Base-by-base conservation (phyloP, 75 land plant genomes). In the Pinus taeda region DNA sequence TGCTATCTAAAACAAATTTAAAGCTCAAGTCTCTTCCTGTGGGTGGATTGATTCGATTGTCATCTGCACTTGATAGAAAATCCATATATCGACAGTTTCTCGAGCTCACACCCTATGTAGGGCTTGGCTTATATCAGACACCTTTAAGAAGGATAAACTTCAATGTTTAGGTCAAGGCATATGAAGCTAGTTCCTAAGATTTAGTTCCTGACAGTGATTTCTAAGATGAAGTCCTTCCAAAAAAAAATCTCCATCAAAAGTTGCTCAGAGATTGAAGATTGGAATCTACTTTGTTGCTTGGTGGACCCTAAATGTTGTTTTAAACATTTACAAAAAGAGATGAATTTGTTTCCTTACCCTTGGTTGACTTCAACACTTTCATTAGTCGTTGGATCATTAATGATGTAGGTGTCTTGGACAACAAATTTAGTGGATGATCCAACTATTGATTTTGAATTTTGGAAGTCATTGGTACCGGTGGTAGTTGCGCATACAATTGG, bases 401-500 rank as follows among this genome's bases (percentile, higher is more conserved):
- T 26, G 26, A 26, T 26, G 26, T 26, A 0, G 15, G 39, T 83
- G 13, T 89, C 91, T n/a, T 91, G 93, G 93, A 84, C 81, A 26
- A 78, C 82, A 1, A 61, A 86, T 55, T 69, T 89, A 42, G 89
- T 79, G 7, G 84, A 89, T 20, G 39, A 84, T n/a, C 91, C 93
- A 15, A 82, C 85, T 57, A 85, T 85, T 24, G 91, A 91, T 82
- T 21, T 83, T 18, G 89, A 81, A 26, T 26, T 26, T 26, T 26
- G 26, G 26, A 26, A 26, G 26, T 26, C 26, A 26, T 26, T 26
- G 26, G 15, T 91, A 42, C 76, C 88, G 92, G 92, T 92, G 74
- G 93, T 93, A 37, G 73, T 88, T 69, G 91, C 93, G 30, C 95
- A 92, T 75, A 90, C 95, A 57, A 90, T 92, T 81, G 93, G 95